These are phyloP conservation scores for Floccularia luteovirens DNA, from an alignment of 768 basidiomycete genomes.

Conservation along the genomic window DNA sequence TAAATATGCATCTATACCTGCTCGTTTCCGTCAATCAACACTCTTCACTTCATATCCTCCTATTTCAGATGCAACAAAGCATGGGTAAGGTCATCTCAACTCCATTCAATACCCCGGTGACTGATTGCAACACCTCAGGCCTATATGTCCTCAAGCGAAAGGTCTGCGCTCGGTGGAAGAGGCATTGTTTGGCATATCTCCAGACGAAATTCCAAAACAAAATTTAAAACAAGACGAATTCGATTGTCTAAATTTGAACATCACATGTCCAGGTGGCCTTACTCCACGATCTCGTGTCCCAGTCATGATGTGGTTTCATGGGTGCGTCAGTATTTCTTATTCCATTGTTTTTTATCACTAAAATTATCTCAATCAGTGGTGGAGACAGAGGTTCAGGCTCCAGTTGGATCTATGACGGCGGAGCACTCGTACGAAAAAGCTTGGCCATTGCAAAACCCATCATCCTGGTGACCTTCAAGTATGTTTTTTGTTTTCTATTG, in stretches of 20 bases:
- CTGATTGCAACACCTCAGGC: conserved; percentile 28
- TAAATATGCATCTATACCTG: conserved; percentile 68
- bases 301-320: conserved; percentile 86
- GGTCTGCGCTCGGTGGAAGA: conserved; percentile 43
- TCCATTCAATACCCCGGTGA: conserved; percentile 1
- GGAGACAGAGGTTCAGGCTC: conserved; percentile 69
- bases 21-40: conserved; percentile 69
- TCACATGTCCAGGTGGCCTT: conserved; percentile 63
- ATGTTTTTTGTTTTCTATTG: conserved; percentile 16
- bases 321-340: conserved; percentile 35
- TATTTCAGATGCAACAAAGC: conserved; percentile 52
- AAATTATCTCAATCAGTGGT: conserved; percentile 35
- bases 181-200: conserved; percentile 50
- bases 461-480: conserved; percentile 74
- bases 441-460: conserved; percentile 55
- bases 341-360: conserved; percentile 5
- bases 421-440: conserved; percentile 63
- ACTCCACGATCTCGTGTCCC: conserved; percentile 47
- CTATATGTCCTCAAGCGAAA: conserved; percentile 66
- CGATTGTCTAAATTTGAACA: conserved; percentile 74
- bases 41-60: conserved; percentile 51
- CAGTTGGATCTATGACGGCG: conserved; percentile 73
- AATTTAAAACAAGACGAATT: conserved; percentile 62
- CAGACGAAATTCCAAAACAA: conserved; percentile 46
- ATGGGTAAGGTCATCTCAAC: conserved; percentile 43